Percentiles rank a stretch among this genome's conserved stretches.
Evolutionary conservation across 768 basidiomycete species (phyloP).

Genomic region (Tricholoma flavovirens): DNA sequence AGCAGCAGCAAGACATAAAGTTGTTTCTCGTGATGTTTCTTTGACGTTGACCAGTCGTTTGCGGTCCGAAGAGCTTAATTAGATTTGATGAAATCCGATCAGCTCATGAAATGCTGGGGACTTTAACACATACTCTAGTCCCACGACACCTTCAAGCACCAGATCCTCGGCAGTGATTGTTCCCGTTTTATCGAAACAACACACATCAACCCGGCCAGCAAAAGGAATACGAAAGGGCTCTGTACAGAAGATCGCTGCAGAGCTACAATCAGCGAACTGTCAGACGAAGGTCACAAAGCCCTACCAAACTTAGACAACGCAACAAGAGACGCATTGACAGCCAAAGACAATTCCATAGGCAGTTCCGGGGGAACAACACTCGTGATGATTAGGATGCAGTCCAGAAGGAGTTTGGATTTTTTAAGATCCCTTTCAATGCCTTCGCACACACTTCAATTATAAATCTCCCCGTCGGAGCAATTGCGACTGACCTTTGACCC

Average conservation of each 20-base stretch:
- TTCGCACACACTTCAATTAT: constrained; percentile 20
- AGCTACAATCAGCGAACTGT: background rate
- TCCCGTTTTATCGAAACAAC: constrained; percentile 99
- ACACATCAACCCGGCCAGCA: constrained; percentile 94
- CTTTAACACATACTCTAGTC: constrained; percentile 67
- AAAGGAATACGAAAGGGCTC: constrained; percentile 97
- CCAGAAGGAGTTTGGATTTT: constrained; percentile 90
- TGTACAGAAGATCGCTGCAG: constrained; percentile 92
- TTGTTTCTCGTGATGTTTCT: constrained; percentile 71
- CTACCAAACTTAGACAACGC: constrained; percentile 88
- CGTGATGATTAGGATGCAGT: constrained; percentile 95
- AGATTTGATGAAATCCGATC: constrained; percentile 9
- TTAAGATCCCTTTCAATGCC: constrained; percentile 90
- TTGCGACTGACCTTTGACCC: constrained; percentile 73
- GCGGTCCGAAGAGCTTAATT: constrained; percentile 49
- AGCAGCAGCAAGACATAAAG: constrained; percentile 84
- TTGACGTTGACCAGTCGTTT: constrained; percentile 73
- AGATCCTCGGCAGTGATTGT: constrained; percentile 96
- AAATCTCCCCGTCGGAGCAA: background rate
- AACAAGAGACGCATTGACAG: constrained; percentile 92
- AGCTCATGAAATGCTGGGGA: background rate
- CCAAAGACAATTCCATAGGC: constrained; percentile 95
- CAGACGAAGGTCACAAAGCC: constrained; percentile 21
- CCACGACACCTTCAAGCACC: constrained; percentile 90
- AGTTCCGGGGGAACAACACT: constrained; percentile 97